Evolutionary conservation across 768 basidiomycete genomes (phyloP).

Genomic region (Trametes sanguinea): DNA sequence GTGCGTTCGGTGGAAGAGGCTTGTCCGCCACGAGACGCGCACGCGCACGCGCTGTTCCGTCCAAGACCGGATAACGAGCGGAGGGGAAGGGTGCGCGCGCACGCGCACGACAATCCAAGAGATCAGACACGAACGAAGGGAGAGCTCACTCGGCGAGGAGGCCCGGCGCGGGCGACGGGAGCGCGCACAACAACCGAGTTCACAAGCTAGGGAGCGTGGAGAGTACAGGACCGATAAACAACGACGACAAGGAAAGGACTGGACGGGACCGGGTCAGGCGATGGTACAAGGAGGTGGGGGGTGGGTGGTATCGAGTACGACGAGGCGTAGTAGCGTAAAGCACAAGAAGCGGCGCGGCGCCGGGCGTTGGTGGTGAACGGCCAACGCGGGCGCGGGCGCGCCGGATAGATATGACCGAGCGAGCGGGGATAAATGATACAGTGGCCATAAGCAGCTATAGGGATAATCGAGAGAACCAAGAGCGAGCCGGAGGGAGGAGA

Average conservation of each 20-base stretch:
- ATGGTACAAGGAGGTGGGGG: conserved; percentile 7
- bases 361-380: neutral
- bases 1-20: too few relatives aligned
- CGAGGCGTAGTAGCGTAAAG: conserved; percentile 17
- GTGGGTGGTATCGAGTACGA: conserved; percentile 13
- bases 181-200: neutral
- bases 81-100: neutral
- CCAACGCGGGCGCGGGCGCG: neutral
- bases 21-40: too few relatives aligned
- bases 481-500: neutral
- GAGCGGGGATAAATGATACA: conserved; percentile 15
- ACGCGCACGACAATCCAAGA: neutral
- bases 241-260: conserved; percentile 8
- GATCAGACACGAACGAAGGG: too few relatives aligned
- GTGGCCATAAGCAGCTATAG: conserved; percentile 18
- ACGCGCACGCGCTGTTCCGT: neutral
- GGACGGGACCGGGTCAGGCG: conserved; percentile 8
- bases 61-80: neutral
- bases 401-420: conserved; percentile 1
- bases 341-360: conserved; percentile 12
- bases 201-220: conserved; percentile 8
- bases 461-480: neutral
- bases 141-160: neutral
- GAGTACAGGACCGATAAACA: conserved; percentile 6
- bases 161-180: neutral